Base-by-base conservation (phyloP, 805 yeast species). In the Komagataella populi region DNA sequence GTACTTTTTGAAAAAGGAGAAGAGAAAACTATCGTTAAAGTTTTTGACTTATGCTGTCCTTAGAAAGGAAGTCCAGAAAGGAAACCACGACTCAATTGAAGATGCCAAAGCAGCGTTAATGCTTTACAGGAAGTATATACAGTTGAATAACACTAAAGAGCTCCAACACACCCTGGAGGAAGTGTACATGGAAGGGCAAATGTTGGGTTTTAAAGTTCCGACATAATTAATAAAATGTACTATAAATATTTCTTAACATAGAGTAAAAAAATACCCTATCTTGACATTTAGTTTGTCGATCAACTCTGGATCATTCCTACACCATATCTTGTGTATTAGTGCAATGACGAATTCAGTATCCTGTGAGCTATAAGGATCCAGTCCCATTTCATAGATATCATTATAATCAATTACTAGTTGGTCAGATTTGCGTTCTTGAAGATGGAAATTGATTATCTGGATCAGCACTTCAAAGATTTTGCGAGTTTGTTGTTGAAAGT, bases 31-130 rank as follows among this genome's bases (percentile, higher is more conserved):
- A 43, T 87, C 96, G 3, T 74, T 93, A 57, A 84, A 91, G 61
- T 93, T 88, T 63, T 69, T 93, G 62, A 88, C 95, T 10, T 89
- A 89, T 74, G 80, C 80, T 24, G 71, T 91, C 48, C 70, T 93
- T 50, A 77, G 76, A 39, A 81, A 80, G 55, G 76, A 80, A 49
- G 95, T 95, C 36, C 99, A 93, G 64, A 81, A 80, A 2, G 96
- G 93, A 1, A 91, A 91, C 61, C 99, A 93, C 66, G 98, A 95
- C 63, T 91, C 98, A 0, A 89, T 93, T 47, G 99, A 93, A 61
- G 99, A 93, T 69, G 97, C 99, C 0, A 70, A 73, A 52, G 84
- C 95, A 8, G 98, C 99, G 0, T 72, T 93, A 57, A 65, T 77
- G 47, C 68, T 93, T 43, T 95, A 87, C 68, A 77, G 79, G 54